Conservation (phyloP, 2,329 filamentous ascomycete species). For the Cryphonectria parasitica region DNA sequence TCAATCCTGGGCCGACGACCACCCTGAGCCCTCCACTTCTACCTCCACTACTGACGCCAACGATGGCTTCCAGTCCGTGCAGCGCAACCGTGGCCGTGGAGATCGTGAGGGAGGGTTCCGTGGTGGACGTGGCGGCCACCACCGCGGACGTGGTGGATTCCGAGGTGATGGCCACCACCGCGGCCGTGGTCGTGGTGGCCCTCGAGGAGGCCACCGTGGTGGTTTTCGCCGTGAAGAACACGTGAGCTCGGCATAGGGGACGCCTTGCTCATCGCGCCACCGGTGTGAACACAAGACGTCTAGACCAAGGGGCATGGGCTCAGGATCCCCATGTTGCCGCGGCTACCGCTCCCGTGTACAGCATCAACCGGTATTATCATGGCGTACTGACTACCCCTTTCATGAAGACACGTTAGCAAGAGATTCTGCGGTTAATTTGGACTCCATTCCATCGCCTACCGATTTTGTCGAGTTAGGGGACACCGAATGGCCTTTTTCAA, state of each 20-base stretch:
- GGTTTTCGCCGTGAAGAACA: constrained; percentile 36
- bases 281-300: constrained; percentile 4
- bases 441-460: constrained; percentile 16
- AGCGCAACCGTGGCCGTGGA: constrained; percentile 60
- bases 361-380: constrained; percentile 17
- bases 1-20: constrained; percentile 83
- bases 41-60: constrained; percentile 44
- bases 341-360: constrained; percentile 18
- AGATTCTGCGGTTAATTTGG: constrained; percentile 8
- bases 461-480: constrained; percentile 23
- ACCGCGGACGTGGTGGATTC: constrained; percentile 55
- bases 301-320: constrained; percentile 8
- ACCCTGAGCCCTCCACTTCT: constrained; percentile 56
- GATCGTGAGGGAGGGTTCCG: constrained; percentile 56
- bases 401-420: constrained; percentile 15
- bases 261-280: constrained; percentile 9
- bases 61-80: constrained; percentile 76
- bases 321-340: constrained; percentile 1
- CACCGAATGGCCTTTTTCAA: constrained; percentile 26
- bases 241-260: constrained; percentile 32
- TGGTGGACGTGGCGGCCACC: constrained; percentile 49
- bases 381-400: constrained; percentile 18
- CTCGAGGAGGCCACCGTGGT: constrained; percentile 44
- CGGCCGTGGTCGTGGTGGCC: constrained; percentile 39
- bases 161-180: constrained; percentile 47